A percentile compares a stretch with the other conserved stretches of the same genome.
phyloP scores from a whole-genome alignment of 2,329 filamentous ascomycete species.

The Zasmidium angulare region DNA sequence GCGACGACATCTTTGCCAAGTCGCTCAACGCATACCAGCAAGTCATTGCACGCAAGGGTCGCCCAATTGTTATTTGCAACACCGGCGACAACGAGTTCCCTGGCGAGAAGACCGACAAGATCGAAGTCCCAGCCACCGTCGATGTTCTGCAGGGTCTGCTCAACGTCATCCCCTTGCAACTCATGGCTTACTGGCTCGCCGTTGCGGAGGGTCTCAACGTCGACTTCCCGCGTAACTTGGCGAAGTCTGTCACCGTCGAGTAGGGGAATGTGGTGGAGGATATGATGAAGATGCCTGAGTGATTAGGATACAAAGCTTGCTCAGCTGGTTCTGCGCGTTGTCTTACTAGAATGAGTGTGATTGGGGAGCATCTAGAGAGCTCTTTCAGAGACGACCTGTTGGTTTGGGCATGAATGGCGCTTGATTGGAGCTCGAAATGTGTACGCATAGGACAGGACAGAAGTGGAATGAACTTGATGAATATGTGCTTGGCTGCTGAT shows the following conservation, averaged over 20 bases:
- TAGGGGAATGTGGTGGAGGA: conserved; percentile 54
- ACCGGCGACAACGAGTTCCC: conserved; percentile 84
- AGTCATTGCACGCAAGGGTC: conserved; percentile 92
- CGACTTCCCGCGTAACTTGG: conserved; percentile 97
- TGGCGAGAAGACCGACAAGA: conserved; percentile 85
- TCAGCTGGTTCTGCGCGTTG: neutral
- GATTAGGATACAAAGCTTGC: neutral
- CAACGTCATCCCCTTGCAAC: conserved; percentile 95
- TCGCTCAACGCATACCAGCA: conserved; percentile 99
- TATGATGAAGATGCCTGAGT: neutral
- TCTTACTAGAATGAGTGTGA: neutral
- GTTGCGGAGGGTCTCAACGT: conserved; percentile 95
- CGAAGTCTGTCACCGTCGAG: conserved; percentile 98
- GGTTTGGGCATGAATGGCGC: neutral
- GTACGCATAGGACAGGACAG: neutral
- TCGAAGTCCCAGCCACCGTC: conserved; percentile 93
- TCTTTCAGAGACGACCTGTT: neutral
- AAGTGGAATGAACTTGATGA: neutral
- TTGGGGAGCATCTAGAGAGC: neutral
- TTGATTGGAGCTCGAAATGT: neutral
- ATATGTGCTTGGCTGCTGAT: neutral
- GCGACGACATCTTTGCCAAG: conserved; percentile 94
- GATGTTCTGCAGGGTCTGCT: conserved; percentile 94
- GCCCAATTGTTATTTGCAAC: conserved; percentile 99
- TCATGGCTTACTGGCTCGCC: conserved; percentile 98